Conservation (phyloP, 176 grass and related monocot genomes). For the Cocos nucifera region DNA sequence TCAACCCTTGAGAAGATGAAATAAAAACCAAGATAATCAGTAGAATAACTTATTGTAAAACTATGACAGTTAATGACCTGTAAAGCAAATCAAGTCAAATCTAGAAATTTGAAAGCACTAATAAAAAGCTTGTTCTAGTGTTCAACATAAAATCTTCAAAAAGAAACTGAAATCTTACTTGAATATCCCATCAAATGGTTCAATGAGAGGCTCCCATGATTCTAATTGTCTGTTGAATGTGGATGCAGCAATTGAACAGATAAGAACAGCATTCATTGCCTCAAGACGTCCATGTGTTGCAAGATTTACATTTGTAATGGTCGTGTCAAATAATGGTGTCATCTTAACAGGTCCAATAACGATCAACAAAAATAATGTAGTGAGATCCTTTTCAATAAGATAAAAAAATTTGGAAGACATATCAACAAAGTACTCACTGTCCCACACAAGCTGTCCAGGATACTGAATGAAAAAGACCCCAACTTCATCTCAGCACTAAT, state of each 20-base stretch:
- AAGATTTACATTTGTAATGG: conserved; percentile 82
- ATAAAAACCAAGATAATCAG: conserved; percentile 1
- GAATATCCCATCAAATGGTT: conserved; percentile 99
- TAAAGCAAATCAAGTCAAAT: too few relatives aligned
- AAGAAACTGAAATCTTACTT: conserved; percentile 46
- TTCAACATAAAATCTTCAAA: neutral
- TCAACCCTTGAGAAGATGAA: conserved; percentile 62
- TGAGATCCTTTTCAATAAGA: too few relatives aligned
- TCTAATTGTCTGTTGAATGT: conserved; percentile 95
- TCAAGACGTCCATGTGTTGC: conserved; percentile 86
- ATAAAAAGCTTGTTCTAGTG: too few relatives aligned
- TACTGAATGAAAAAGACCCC: conserved; percentile 69
- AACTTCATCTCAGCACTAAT: conserved; percentile 75
- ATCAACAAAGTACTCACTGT: conserved; percentile 39
- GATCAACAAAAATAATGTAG: too few relatives aligned
- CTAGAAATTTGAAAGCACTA: too few relatives aligned
- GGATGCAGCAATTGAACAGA: conserved; percentile 91
- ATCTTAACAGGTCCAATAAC: conserved; percentile 35
- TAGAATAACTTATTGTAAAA: too few relatives aligned
- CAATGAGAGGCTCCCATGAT: conserved; percentile 95
- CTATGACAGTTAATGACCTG: too few relatives aligned
- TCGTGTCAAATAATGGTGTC: conserved; percentile 77
- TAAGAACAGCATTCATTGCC: conserved; percentile 79
- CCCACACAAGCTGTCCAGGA: conserved; percentile 82
- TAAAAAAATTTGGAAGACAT: too few relatives aligned